Base-by-base conservation (phyloP, 768 basidiomycete species). In the Thelephora aurantiotincta region DNA sequence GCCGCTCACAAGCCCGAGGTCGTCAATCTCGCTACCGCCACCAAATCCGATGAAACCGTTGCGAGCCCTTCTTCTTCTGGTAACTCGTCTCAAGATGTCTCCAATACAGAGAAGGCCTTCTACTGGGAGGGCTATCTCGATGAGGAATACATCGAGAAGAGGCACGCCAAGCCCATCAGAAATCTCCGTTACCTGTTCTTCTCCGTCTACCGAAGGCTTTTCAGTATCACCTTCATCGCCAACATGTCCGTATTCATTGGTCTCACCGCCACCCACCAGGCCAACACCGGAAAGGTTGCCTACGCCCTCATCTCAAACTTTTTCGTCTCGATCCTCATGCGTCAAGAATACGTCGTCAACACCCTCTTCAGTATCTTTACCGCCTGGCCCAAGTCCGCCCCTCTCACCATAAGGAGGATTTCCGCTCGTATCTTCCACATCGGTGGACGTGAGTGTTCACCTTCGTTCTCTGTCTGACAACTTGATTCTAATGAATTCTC, bases 391-490 rank as follows among this genome's bases (percentile, higher is more conserved):
- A 4, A 30, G 26, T 30, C 26, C 26, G 9, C 26, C 75, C 75
- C 76, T 2, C 60, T 79, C 37, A 58, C 64, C 33, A 72, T 79
- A 46, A 70, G 77, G 43, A 65, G 72, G 23, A 61, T 74, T 18
- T 70, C 68, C 52, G 77, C 74, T 19, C 65, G 75, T 35, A 75
- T 78, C 0, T 78, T 77, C 50, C 72, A 75, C 46, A 75, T 77
- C 35, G 76, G 76, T 16, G 77, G 77, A 45, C 45, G 64, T 64
- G 50, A 56, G 64, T 56, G 14, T 5, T 9, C 26, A 9, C 26
- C 26, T 30, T 30, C 35, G 12, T 20, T 52, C 45, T 43, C 37
- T 13, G 11, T 22, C 3, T 14, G 33, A 44, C 16, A 20, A 33
- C 11, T 11, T 23, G n/a, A 48, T 35, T 18, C 23, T 11, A 16